Conservation (phyloP, 75 land plant genomes). For the Sequoia sempervirens region DNA sequence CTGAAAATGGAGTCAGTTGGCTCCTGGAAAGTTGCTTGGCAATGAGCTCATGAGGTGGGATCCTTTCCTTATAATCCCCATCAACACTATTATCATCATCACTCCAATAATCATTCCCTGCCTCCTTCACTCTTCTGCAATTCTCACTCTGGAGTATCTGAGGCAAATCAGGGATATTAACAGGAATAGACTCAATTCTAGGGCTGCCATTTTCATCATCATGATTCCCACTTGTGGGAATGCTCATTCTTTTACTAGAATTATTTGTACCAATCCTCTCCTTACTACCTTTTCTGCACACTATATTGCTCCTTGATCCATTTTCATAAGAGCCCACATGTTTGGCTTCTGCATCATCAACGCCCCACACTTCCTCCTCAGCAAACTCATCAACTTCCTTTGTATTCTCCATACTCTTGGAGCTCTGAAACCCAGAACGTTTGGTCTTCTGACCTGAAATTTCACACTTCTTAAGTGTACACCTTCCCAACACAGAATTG, state of each 20-base stretch:
- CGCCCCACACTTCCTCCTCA: background rate
- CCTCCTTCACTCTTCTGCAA: background rate
- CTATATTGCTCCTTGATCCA: background rate
- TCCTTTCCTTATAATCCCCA: conserved; percentile 24
- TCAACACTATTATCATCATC: conserved; percentile 4
- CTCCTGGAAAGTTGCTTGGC: conserved; percentile 47
- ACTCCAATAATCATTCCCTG: no score
- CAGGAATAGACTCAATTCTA: conserved; percentile 43
- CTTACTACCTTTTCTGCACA: background rate
- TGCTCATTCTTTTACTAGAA: background rate
- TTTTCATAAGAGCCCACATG: background rate
- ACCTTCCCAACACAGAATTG: background rate
- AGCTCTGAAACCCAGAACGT: background rate
- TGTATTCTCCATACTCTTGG: background rate
- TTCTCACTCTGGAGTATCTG: no score
- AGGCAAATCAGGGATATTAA: conserved; percentile 70
- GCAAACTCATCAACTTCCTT: background rate
- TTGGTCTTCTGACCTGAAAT: background rate
- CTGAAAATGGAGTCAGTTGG: conserved; percentile 56
- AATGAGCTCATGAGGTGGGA: conserved; percentile 73
- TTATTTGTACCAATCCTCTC: background rate
- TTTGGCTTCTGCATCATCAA: background rate
- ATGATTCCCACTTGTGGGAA: background rate
- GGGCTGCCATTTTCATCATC: background rate
- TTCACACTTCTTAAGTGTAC: background rate